Percentiles rank a stretch among this genome's conserved stretches.
phyloP scores from a whole-genome alignment of 2,329 filamentous ascomycete species.

The Aspergillus clavatus region DNA sequence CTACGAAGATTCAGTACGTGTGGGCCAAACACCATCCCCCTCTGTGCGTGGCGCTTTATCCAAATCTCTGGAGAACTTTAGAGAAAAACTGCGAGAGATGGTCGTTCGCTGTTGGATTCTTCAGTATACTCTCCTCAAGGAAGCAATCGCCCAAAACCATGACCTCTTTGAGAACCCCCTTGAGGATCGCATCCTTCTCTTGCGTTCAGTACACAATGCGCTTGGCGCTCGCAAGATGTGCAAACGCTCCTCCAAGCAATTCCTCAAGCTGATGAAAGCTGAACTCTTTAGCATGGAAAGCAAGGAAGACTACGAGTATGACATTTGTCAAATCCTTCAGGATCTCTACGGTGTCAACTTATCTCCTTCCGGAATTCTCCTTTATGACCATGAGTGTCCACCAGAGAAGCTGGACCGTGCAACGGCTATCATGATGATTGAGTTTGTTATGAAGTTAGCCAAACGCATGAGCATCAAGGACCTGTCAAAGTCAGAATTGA shows the following conservation, averaged over 20 bases:
- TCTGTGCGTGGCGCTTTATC: slow-evolving; percentile 47
- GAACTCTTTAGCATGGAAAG: slow-evolving; percentile 74
- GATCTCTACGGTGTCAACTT: slow-evolving; percentile 79
- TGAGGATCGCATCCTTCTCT: slow-evolving; percentile 70
- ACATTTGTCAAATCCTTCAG: slow-evolving; percentile 78
- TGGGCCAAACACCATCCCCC: slow-evolving; percentile 64
- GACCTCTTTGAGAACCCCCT: slow-evolving; percentile 61
- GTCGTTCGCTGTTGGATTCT: slow-evolving; percentile 84
- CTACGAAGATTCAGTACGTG: slow-evolving; percentile 78
- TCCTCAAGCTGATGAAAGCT: slow-evolving; percentile 81
- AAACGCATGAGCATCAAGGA: slow-evolving; percentile 85
- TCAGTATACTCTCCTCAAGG: slow-evolving; percentile 73
- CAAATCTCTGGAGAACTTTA: slow-evolving; percentile 45
- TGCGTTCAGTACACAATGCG: slow-evolving; percentile 77
- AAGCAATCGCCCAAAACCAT: slow-evolving; percentile 64
- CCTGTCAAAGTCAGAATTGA: slow-evolving; percentile 83
- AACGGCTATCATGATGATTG: slow-evolving; percentile 74
- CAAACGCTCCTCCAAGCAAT: slow-evolving; percentile 77
- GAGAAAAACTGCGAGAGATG: slow-evolving; percentile 75
- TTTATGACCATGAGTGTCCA: slow-evolving; percentile 72
- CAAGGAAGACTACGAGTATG: slow-evolving; percentile 77
- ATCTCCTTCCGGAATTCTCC: slow-evolving; percentile 61
- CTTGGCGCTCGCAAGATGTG: slow-evolving; percentile 81
- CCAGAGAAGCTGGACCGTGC: slow-evolving; percentile 72
- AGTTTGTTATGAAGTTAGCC: slow-evolving; percentile 76